phyloP scores from a whole-genome alignment of 2,329 filamentous ascomycete species.

The Clathrospora elynae region DNA sequence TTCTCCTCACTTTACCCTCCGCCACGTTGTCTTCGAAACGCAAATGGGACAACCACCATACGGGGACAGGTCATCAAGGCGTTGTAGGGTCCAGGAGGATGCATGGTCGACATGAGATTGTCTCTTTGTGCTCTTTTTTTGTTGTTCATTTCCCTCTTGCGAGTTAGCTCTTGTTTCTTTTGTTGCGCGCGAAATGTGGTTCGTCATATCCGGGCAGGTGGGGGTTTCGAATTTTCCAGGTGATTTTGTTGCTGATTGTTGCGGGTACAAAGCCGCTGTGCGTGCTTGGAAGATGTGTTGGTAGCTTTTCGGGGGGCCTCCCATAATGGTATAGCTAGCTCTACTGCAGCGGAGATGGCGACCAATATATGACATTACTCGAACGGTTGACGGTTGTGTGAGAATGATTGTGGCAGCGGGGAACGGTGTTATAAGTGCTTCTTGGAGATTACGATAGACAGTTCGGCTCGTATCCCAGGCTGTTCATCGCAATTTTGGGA shows the following conservation, averaged over 20 bases:
- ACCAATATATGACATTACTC: slow-evolving; percentile 32
- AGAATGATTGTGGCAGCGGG: neutral
- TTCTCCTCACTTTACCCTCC: slow-evolving; percentile 20
- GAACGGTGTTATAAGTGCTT: too few species aligned
- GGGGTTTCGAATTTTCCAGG: slow-evolving; percentile 20
- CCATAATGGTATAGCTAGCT: slow-evolving; percentile 20
- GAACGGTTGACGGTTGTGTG: neutral
- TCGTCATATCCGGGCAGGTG: slow-evolving; percentile 23
- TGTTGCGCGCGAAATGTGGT: slow-evolving; percentile 18
- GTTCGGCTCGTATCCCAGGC: too few species aligned
- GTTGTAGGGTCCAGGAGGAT: slow-evolving; percentile 38
- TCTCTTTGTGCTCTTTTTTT: slow-evolving; percentile 17
- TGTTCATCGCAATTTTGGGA: too few species aligned
- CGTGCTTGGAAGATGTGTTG: slow-evolving; percentile 35
- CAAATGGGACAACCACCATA: slow-evolving; percentile 46
- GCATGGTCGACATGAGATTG: too few species aligned
- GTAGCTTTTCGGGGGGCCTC: slow-evolving; percentile 32
- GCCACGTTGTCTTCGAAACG: slow-evolving; percentile 38
- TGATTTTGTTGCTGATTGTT: slow-evolving; percentile 29
- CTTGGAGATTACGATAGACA: too few species aligned
- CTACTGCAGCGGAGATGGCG: slow-evolving; percentile 34
- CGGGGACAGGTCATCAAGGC: slow-evolving; percentile 39
- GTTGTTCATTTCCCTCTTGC: slow-evolving; percentile 19
- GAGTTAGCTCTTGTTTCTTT: slow-evolving; percentile 21
- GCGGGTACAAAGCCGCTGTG: slow-evolving; percentile 38